Evolutionary conservation across 345 rosid species (phyloP).

Genomic region (Physaria fendleri): DNA sequence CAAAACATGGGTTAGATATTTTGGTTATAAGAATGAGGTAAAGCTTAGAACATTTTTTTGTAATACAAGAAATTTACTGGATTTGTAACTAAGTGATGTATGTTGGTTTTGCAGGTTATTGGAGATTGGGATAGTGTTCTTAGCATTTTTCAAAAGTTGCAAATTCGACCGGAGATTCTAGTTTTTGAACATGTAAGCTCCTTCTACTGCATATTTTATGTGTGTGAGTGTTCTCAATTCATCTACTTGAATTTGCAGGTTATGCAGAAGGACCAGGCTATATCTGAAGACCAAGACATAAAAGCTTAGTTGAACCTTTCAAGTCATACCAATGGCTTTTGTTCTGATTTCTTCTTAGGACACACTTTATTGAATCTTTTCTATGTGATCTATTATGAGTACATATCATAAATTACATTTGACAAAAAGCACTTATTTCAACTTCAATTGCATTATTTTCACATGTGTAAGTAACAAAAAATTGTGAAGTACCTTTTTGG

Average conservation of each 20-base stretch:
- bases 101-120: slow-evolving; percentile 3
- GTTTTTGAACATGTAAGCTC: slow-evolving; percentile 8
- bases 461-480: too few species aligned
- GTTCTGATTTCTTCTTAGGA: too few species aligned
- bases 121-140: slow-evolving; percentile 7
- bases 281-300: neutral
- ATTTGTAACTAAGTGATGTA: neutral
- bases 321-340: too few species aligned
- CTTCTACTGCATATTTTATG: neutral
- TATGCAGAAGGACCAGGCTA: neutral
- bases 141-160: neutral
- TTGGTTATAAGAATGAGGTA: neutral
- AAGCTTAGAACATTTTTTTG: neutral
- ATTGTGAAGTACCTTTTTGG: too few species aligned
- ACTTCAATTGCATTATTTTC: too few species aligned
- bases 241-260: neutral
- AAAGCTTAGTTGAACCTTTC: too few species aligned
- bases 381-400: too few species aligned
- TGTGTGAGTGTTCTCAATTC: neutral
- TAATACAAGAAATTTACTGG: neutral
- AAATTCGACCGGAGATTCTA: neutral
- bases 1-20: neutral
- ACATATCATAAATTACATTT: too few species aligned
- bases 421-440: too few species aligned
- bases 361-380: too few species aligned